Base-by-base conservation (phyloP, 2,329 filamentous ascomycete species). In the Lomentospora prolificans region DNA sequence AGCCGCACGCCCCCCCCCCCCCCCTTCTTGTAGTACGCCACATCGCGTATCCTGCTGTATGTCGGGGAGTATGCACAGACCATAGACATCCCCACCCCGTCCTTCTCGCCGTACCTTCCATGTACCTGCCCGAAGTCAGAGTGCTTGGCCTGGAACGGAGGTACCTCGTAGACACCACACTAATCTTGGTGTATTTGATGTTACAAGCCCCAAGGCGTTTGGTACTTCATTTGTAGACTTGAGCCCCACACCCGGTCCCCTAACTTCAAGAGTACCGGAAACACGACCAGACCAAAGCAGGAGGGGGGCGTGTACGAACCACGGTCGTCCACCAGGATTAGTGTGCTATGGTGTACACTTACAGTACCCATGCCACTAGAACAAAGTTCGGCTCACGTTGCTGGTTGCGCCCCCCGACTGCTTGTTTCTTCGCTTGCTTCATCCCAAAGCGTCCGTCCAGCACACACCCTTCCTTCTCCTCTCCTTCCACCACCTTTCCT, bases 401-500 rank as follows among this genome's bases (percentile, higher is more conserved):
- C 44, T 48, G 44, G 44, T 48, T 48, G 44, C 44, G 44, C 44
- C 44, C 44, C n/a, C 44, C 44, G 44, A 25, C 44, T 48, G 44
- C 44, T 48, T 48, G 44, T 48, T 48, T 48, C 44, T 48, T 48
- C 22, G 44, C 44, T 48, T 48, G 44, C 44, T 19, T 48, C 44
- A 48, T 48, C 44, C 44, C 44, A 48, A 48, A 48, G 44, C 44
- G 44, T 48, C 44, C 22, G 41, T 22, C 44, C 44, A 48, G 22
- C 44, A 39, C 39, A 25, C 55, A 30, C 55, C 50, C 36, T 24
- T 44, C 44, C 44, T 50, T 54, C 56, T 52, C 44, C 22, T 48
- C 44, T 10, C 25, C n/a, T 28, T 28, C 48, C 48, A 24, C 44
- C 55, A 56, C 17, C 48, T 41, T 12, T 48, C 36, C 28, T 50